phyloP scores from a whole-genome alignment of 495 filamentous ascomycete species.

The Penicillium flavigenum region DNA sequence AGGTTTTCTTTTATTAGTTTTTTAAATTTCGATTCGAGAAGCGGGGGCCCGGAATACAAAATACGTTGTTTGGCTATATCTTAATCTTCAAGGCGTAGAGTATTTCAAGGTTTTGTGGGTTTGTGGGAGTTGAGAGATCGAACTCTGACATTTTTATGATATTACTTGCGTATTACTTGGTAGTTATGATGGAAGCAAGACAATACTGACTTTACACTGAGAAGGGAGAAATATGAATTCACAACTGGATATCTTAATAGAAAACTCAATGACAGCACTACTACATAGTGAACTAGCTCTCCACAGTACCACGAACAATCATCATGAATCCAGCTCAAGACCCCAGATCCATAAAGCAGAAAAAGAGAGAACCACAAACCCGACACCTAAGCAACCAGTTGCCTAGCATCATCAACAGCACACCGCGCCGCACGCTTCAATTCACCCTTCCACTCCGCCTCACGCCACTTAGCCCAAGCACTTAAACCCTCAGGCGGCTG shows the following conservation, averaged over 20 bases:
- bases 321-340: neutral
- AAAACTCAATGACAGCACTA: neutral
- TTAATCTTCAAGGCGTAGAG: neutral
- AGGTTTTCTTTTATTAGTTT: neutral
- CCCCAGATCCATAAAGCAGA: neutral
- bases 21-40: neutral
- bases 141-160: neutral
- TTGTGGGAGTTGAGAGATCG: neutral
- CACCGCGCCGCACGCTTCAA: conserved; percentile 83
- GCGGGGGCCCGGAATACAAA: neutral
- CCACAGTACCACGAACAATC: neutral
- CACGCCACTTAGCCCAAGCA: conserved; percentile 69
- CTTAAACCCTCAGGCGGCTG: conserved; percentile 80
- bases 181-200: neutral
- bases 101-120: neutral
- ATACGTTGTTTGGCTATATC: neutral
- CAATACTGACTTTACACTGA: neutral
- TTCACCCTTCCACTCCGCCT: conserved; percentile 63
- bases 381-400: conserved; percentile 34
- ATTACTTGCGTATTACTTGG: neutral
- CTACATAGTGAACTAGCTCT: neutral
- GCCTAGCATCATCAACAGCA: conserved; percentile 57
- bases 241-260: conserved; percentile 15
- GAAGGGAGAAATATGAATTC: neutral
- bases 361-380: neutral